Base-by-base conservation (phyloP, 202 grass and related monocot species). In the Schoenoplectus triqueter region DNA sequence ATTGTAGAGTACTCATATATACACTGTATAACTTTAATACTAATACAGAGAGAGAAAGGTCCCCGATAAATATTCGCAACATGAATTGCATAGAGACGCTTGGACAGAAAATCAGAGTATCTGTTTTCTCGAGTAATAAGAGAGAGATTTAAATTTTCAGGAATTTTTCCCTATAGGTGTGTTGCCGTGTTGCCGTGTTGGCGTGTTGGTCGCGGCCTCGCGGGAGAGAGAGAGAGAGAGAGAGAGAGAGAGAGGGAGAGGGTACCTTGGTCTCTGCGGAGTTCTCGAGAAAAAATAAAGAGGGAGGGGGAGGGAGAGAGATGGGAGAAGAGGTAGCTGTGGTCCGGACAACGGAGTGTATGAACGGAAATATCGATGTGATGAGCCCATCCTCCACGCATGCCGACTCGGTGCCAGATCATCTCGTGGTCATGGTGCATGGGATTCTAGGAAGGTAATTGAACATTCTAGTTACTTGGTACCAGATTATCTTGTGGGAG, bases 361-460 rank as follows among this genome's bases (percentile, higher is more conserved):
- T 57, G 7, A 54, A 17, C 44, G 65, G 65, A 83, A 65, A 51
- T 50, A 17, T 1, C 2, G 81, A 83, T 41, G 65, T 84, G 65
- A 46, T 71, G 81, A 69, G 4, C 8, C 18, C 81, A 17, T 84
- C 66, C 18, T 21, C 49, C 81, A 18, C 67, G 48, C 73, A 86
- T 20, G 19, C 44, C 84, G 73, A 66, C 9, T 80, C 73, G 6
- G 77, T 40, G 14, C 90, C 90, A 1, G 92, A 90, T 48, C 88
- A 94, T 84, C 92, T 94, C 71, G 86, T 92, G 73, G 86, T 94
- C 81, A 88, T 94, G 92, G 86, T 94, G 56, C 92, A 94, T 84
- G 90, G 92, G 85, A 94, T 92, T 83, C 86, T 94, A 67, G 92
- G 92, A 87, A 92, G 92, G 92, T 94, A 42, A 81, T 21, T 39